A percentile compares a stretch with the other conserved stretches of the same genome.
Conservation (phyloP, 2,329 filamentous ascomycete genomes). For the Phoma sp. region DNA sequence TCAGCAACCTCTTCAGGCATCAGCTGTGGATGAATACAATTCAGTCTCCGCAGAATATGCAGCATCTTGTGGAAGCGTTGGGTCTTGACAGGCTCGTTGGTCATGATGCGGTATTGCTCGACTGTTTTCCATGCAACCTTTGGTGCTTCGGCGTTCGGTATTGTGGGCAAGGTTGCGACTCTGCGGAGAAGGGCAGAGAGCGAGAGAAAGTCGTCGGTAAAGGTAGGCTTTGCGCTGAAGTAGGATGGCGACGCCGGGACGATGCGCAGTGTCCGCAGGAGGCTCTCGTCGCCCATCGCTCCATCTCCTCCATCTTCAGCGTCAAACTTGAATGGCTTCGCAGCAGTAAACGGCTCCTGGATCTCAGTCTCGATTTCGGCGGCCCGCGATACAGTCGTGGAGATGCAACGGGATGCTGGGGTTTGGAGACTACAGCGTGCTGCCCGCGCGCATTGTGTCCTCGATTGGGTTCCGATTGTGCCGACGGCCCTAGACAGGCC, state of each 20-base stretch:
- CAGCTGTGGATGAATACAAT: conserved; percentile 82
- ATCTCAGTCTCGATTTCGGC: conserved; percentile 34
- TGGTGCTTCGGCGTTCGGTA: conserved; percentile 71
- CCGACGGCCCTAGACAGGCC: conserved; percentile 38
- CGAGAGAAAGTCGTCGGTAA: conserved; percentile 82
- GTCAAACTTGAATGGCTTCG: conserved; percentile 55
- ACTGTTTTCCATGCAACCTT: conserved; percentile 83
- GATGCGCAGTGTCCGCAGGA: conserved; percentile 65
- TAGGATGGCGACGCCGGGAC: conserved; percentile 91
- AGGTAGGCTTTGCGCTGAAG: conserved; percentile 84
- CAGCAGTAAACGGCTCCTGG: conserved; percentile 48
- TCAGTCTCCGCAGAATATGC: conserved; percentile 77
- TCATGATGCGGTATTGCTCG: conserved; percentile 71
- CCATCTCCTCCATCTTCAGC: conserved; percentile 20
- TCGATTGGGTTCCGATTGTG: conserved; percentile 27
- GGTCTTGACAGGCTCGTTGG: conserved; percentile 58
- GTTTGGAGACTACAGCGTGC: conserved; percentile 29
- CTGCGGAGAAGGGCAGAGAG: conserved; percentile 75
- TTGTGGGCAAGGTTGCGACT: conserved; percentile 75
- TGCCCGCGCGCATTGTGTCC: conserved; percentile 33
- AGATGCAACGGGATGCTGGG: conserved; percentile 41
- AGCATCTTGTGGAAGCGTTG: conserved; percentile 81
- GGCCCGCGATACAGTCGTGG: conserved; percentile 36
- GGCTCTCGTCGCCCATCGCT: conserved; percentile 11
- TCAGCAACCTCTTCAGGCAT: conserved; percentile 73